Evolutionary conservation across 495 filamentous ascomycete genomes (phyloP).

Genomic region (Trichocladium antarcticum): DNA sequence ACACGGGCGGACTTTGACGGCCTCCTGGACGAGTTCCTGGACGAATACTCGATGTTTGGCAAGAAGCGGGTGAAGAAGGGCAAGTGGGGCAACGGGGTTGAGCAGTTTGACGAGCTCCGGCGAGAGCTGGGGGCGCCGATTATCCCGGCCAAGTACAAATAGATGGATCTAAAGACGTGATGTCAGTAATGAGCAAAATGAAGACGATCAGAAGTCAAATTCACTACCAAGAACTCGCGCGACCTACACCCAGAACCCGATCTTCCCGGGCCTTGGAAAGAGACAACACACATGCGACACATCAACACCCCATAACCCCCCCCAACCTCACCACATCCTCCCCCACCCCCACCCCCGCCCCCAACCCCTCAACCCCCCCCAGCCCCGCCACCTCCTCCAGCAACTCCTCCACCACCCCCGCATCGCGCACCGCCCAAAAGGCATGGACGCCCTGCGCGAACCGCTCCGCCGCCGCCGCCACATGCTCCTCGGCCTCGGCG

Average conservation of each 20-base stretch:
- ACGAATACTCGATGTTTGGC: slow-evolving; percentile 59
- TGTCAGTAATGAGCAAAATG: not conserved
- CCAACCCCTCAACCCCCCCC: not conserved
- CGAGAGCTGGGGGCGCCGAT: slow-evolving; percentile 67
- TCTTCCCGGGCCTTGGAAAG: too few relatives aligned
- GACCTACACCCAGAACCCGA: not conserved
- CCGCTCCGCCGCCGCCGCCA: slow-evolving; percentile 45
- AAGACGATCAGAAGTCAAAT: too few relatives aligned
- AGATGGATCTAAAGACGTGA: not conserved
- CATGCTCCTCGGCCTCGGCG: slow-evolving; percentile 58
- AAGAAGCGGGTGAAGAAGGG: slow-evolving; percentile 79
- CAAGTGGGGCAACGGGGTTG: slow-evolving; percentile 66
- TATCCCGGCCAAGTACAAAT: slow-evolving; percentile 14
- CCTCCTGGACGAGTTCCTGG: slow-evolving; percentile 90
- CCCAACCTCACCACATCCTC: slow-evolving; percentile 7
- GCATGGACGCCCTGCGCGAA: slow-evolving; percentile 55
- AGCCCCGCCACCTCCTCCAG: slow-evolving; percentile 23
- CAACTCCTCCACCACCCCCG: slow-evolving; percentile 49
- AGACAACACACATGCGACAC: not conserved
- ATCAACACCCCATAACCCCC: slow-evolving; percentile 12
- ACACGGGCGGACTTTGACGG: slow-evolving; percentile 66
- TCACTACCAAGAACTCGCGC: not conserved
- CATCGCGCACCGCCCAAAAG: slow-evolving; percentile 65
- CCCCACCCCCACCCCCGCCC: not conserved
- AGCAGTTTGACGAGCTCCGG: slow-evolving; percentile 84